These are phyloP conservation scores for Hygrophorus pudorinus DNA, from an alignment of 768 basidiomycete species.

Conservation along the genomic window DNA sequence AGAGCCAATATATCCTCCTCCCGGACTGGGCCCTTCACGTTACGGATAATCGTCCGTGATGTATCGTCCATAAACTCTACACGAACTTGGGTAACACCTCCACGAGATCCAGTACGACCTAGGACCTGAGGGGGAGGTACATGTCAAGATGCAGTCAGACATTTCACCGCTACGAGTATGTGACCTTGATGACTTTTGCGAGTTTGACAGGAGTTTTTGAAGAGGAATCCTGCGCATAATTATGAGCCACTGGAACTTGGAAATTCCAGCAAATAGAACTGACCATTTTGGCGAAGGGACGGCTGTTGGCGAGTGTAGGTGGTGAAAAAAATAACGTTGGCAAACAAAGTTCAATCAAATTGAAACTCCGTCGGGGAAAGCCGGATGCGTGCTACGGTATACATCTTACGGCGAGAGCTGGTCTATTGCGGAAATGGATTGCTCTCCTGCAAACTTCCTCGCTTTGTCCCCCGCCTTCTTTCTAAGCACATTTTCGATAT, in stretches of 20 bases:
- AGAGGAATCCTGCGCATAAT: conserved; percentile 54
- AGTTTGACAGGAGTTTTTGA: conserved; percentile 87
- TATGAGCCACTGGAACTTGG: too few species aligned
- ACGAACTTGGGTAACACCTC: conserved; percentile 98
- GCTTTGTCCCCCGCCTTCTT: conserved; percentile 39
- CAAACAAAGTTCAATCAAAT: too few species aligned
- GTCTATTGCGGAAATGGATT: background rate
- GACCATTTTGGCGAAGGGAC: too few species aligned
- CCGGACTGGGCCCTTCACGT: conserved; percentile 96
- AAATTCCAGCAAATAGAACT: too few species aligned
- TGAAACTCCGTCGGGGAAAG: too few species aligned
- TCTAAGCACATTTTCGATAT: conserved; percentile 82
- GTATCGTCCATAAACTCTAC: conserved; percentile 99
- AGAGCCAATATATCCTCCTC: conserved; percentile 95
- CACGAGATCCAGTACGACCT: conserved; percentile 96
- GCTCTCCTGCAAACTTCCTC: conserved; percentile 16
- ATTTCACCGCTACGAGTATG: background rate
- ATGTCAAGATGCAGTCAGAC: background rate
- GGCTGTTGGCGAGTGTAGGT: too few species aligned
- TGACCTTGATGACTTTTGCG: conserved; percentile 93
- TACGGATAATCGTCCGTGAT: conserved; percentile 92
- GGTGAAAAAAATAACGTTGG: too few species aligned
- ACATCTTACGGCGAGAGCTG: background rate
- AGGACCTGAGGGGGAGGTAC: conserved; percentile 58
- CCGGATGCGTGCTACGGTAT: too few species aligned